Percentiles rank a stretch among this genome's conserved stretches.
Evolutionary conservation across 495 filamentous ascomycete genomes (phyloP).

Genomic region (Penicillium salamii): DNA sequence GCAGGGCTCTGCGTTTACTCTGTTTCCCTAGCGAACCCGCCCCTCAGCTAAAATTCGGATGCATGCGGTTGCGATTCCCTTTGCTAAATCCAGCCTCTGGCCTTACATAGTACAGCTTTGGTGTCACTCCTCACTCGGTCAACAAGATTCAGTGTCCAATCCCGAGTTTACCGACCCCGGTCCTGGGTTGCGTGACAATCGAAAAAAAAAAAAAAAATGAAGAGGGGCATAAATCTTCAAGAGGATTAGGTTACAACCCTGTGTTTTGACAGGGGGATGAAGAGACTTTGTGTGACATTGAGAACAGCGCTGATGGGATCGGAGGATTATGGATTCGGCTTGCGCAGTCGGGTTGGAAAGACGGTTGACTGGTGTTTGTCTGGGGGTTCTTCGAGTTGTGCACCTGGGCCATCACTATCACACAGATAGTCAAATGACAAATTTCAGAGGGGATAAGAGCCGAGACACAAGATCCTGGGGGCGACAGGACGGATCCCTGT

Average conservation of each 20-base stretch:
- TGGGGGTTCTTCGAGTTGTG: background rate
- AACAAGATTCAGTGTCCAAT: slow-evolving; percentile 2
- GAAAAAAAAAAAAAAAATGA: background rate
- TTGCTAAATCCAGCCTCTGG: background rate
- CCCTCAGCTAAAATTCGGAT: too few relatives aligned
- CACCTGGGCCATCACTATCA: slow-evolving; percentile 12
- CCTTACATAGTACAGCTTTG: background rate
- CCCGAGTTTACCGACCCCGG: slow-evolving; percentile 8
- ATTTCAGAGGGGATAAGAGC: background rate
- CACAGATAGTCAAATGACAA: slow-evolving; percentile 16
- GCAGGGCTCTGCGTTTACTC: background rate
- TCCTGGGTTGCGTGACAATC: slow-evolving; percentile 7
- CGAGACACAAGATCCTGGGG: background rate
- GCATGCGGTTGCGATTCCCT: too few relatives aligned
- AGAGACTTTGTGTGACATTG: slow-evolving; percentile 12
- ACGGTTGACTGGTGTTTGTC: background rate
- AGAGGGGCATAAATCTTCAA: slow-evolving; percentile 1
- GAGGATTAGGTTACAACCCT: slow-evolving; percentile 16
- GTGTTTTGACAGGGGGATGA: slow-evolving; percentile 7
- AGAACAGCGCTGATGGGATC: slow-evolving; percentile 14
- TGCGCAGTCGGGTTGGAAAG: slow-evolving; percentile 20
- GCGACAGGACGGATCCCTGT: background rate
- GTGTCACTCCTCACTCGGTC: background rate
- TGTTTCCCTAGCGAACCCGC: background rate
- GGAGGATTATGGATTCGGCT: slow-evolving; percentile 23